These are phyloP conservation scores for Auricularia sp. DNA, from an alignment of 768 basidiomycete genomes.

Conservation along the genomic window DNA sequence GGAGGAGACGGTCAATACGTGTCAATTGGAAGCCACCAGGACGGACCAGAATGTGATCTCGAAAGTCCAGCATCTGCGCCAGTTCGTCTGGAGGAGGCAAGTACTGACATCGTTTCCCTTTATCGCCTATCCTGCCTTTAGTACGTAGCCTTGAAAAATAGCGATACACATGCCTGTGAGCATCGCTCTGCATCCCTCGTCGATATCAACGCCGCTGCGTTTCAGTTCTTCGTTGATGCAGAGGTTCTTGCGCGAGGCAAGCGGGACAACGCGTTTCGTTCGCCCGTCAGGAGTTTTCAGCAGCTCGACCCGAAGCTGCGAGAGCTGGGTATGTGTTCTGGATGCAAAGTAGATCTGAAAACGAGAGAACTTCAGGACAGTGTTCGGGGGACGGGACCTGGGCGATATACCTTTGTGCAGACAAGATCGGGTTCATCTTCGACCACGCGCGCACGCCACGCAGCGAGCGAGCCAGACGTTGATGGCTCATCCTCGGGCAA, in stretches of 20 bases:
- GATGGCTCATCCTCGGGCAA: constrained; percentile 49
- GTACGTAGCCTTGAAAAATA: neutral
- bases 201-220: constrained; percentile 53
- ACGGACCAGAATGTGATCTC: constrained; percentile 76
- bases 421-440: constrained; percentile 35
- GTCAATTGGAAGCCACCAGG: neutral
- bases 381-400: neutral
- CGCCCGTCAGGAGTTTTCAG: constrained; percentile 40
- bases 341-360: constrained; percentile 82
- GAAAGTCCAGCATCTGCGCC: constrained; percentile 61
- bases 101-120: constrained; percentile 61
- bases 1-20: neutral
- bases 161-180: constrained; percentile 44
- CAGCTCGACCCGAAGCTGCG: constrained; percentile 83
- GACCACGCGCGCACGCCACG: neutral
- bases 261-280: constrained; percentile 57
- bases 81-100: constrained; percentile 67
- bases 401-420: constrained; percentile 38
- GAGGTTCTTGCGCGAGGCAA: constrained; percentile 84
- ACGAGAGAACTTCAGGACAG: neutral
- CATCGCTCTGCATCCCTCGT: constrained; percentile 81
- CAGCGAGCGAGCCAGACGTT: neutral
- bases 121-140: constrained; percentile 36
- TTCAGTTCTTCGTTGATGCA: constrained; percentile 83
- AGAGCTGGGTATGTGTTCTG: constrained; percentile 89